Evolutionary conservation across 2,329 filamentous ascomycete genomes (phyloP).

Genomic region (Lecanicillium sp.): DNA sequence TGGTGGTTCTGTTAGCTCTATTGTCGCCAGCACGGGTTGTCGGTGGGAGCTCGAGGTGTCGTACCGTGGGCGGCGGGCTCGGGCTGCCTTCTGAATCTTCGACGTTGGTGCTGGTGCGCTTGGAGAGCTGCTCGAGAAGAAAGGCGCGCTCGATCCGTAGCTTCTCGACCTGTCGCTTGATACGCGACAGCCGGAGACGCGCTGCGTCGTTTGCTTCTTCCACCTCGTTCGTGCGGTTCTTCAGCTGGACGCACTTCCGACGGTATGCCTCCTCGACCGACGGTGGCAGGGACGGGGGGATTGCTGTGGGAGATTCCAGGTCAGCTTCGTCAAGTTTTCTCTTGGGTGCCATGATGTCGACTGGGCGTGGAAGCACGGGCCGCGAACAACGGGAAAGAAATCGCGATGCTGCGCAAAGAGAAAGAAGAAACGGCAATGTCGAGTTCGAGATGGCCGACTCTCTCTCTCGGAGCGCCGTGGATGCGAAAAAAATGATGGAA

Average conservation of each 20-base stretch:
- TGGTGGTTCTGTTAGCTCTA: conserved; percentile 11
- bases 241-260: conserved; percentile 90
- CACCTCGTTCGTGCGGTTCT: conserved; percentile 84
- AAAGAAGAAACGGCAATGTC: conserved; percentile 5
- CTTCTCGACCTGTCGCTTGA: conserved; percentile 83
- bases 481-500: no score
- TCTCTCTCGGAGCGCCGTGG: no score
- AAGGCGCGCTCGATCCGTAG: conserved; percentile 80
- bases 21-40: not conserved
- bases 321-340: conserved; percentile 29
- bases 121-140: conserved; percentile 63
- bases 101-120: conserved; percentile 66
- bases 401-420: conserved; percentile 5
- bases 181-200: conserved; percentile 67
- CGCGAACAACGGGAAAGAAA: not conserved
- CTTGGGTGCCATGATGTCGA: conserved; percentile 26
- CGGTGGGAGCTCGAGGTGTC: conserved; percentile 18
- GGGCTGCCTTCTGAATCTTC: conserved; percentile 74
- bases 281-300: conserved; percentile 63
- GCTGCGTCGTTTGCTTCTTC: conserved; percentile 85
- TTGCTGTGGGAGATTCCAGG: conserved; percentile 27
- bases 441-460: no score
- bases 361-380: not conserved
- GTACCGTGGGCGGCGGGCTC: conserved; percentile 70
- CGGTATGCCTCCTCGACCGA: conserved; percentile 95